Evolutionary conservation across 768 basidiomycete genomes (phyloP).

Genomic region (Tephrocybe rancida): DNA sequence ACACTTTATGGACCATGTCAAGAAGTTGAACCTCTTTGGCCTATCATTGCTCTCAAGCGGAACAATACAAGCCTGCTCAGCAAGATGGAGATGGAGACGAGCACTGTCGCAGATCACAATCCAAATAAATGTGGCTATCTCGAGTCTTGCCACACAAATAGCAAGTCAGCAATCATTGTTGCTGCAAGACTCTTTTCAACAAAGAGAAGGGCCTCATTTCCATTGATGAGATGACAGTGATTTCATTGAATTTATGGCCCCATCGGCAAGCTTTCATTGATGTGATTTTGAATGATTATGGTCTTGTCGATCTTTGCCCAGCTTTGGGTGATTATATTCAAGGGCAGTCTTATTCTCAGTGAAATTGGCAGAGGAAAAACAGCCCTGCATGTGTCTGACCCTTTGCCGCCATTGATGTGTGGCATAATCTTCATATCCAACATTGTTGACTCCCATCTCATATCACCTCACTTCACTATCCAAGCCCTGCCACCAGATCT

Average conservation of each 20-base stretch:
- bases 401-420: no score
- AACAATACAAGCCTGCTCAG: not conserved
- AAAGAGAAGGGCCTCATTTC: not conserved
- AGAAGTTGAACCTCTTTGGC: not conserved
- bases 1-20: not conserved
- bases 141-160: not conserved
- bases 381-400: no score
- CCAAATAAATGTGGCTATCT: not conserved
- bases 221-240: not conserved
- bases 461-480: no score
- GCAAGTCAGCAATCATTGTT: not conserved
- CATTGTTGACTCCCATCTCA: no score
- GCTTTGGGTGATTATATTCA: not conserved
- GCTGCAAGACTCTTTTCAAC: not conserved
- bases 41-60: not conserved
- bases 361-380: no score
- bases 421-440: no score
- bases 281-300: not conserved
- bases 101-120: not conserved
- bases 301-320: not conserved
- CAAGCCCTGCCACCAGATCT: no score
- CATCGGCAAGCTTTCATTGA: not conserved
- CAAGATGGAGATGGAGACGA: not conserved
- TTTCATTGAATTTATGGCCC: not conserved
- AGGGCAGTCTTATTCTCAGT: not conserved